Evolutionary conservation across 192 early-diverging fungal genomes (phyloP), one percentile per base, ranked within the genome.

Genomic region (Coemansia sp.): DNA sequence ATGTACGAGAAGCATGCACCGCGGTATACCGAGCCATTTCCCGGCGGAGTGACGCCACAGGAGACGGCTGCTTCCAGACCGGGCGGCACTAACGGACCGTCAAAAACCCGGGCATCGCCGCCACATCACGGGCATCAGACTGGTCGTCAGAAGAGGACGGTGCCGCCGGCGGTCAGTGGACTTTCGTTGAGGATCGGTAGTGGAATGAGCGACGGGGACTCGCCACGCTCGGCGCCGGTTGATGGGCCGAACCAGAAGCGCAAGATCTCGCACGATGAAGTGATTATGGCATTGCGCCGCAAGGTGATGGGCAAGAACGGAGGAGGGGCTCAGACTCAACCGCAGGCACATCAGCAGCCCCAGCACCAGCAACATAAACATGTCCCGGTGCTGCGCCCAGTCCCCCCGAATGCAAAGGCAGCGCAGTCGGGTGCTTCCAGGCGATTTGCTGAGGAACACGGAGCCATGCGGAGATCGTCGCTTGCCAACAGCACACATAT

Each of bases 271-370:
- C 81, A 84, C 35, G 81, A 84, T 44, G 81, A 84, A 38, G 81
- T 84, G 0, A 78, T 84, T 33, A 79, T 71, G 71, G 81, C 81
- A 21, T 66, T 84, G 64, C 69, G 81, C n/a, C 81, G 77, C 73
- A 84, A 84, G 46, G 77, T 84, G 12, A 77, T 83, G 80, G 59
- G 71, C 62, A 83, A 83, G 30, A 49, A 57, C 36, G 61, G 43
- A 23, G 39, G 39, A 5, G 39, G 9, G 0, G 41, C 59, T 35
- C 62, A 55, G 67, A n/a, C n/a, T n/a, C n/a, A n/a, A n/a, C 66
- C 60, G 6, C 10, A 56, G 33, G 23, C 30, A 26, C 57, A 63
- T 44, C 38, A 48, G 38, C 45, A 64, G 36, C 38, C 10, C 35
- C 63, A 60, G 66, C 44, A n/a, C n/a, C n/a, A 49, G 26, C 57